Base-by-base conservation (phyloP, 2,329 filamentous ascomycete genomes). In the Cladorrhinum sp. region DNA sequence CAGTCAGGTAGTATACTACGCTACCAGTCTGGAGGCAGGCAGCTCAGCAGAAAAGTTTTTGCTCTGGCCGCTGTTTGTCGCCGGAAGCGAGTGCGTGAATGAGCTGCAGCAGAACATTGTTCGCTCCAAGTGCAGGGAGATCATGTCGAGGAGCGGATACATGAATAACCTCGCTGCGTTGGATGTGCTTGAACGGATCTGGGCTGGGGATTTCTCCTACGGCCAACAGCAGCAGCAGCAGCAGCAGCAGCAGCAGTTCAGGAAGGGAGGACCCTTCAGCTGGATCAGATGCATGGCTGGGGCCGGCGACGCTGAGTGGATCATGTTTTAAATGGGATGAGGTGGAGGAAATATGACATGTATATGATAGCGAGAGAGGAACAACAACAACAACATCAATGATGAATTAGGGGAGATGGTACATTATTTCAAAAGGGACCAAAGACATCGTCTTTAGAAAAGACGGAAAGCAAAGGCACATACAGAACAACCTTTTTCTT, bases 31-130 rank as follows among this genome's bases (percentile, higher is more conserved):
- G 38, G 87, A 91, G 63, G 82, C 87, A 2, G 89, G 83, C 45
- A 86, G 84, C 68, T 83, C 81, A 52, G 87, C 89, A 38, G 89
- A 96, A 75, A 96, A 96, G 71, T 96, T 96, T 72, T 78, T 97
- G 9, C 84, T 97, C 8, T 97, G 93, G 93, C 93, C 93, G 2
- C 82, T 97, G 2, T 96, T 97, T 72, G 89, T 97, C 56, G 87
- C 89, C 1, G 93, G 93, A 20, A 92, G 91, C 22, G 93, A 97
- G 77, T 96, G 92, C 69, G 88, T 95, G 64, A 89, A 91, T 66
- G 86, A 90, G 69, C 79, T 87, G 55, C 90, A 96, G 70, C 89
- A 93, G 64, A 84, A 85, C 60, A 85, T 93, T 61, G 89, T 97
- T 56, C 86, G 92, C 57, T 82, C 85, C 66, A 88, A 92, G 67